A percentile compares a stretch with the other conserved stretches of the same genome.
Evolutionary conservation across 2,329 filamentous ascomycete species (phyloP).

Genomic region (Chaetomiaceae sp.): DNA sequence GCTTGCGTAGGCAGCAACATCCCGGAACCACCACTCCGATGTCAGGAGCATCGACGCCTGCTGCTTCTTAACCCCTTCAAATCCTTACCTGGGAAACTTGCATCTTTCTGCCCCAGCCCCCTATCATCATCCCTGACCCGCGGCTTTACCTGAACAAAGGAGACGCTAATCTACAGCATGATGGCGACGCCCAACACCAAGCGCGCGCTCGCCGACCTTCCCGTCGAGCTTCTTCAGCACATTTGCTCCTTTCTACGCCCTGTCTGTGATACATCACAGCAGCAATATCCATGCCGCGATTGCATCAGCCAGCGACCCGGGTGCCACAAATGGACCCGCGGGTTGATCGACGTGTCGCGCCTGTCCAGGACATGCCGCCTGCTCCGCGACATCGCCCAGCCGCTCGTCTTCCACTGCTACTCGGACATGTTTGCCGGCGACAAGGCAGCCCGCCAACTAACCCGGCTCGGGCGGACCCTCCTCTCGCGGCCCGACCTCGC

Average conservation of each 20-base stretch:
- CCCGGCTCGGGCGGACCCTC: background rate
- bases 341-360: background rate
- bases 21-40: background rate
- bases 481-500: constrained; percentile 7
- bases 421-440: background rate
- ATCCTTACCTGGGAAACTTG: no score
- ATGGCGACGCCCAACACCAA: background rate
- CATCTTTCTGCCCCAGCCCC: no score
- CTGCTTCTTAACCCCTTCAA: no score
- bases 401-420: constrained; percentile 7
- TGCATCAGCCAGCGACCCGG: background rate
- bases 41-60: background rate
- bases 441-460: background rate
- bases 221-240: constrained; percentile 3
- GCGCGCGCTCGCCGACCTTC: background rate
- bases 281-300: background rate
- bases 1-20: background rate
- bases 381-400: constrained; percentile 4
- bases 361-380: background rate
- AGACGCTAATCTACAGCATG: no score
- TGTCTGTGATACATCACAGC: background rate
- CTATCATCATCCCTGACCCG: background rate
- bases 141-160: no score
- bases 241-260: constrained; percentile 5
- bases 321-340: background rate